These are phyloP conservation scores for Aaosphaeria arxii DNA, from an alignment of 2,329 filamentous ascomycete genomes.

Conservation along the genomic window DNA sequence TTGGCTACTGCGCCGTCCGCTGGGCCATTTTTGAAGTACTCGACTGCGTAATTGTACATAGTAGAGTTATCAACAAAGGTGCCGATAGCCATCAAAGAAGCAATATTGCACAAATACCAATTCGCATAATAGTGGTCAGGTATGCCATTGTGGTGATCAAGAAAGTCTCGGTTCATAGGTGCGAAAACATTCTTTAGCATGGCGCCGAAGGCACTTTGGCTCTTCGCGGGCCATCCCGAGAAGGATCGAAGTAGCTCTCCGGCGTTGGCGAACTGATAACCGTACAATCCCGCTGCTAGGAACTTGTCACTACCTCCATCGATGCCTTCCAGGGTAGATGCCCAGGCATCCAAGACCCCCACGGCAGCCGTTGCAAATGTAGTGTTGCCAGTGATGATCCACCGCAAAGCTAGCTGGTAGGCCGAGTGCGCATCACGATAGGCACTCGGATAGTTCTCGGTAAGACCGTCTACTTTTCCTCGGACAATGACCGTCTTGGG, in stretches of 20 bases:
- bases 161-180: constrained; percentile 39
- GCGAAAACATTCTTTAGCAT: constrained; percentile 41
- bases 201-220: constrained; percentile 6
- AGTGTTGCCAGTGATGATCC: neutral
- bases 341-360: neutral
- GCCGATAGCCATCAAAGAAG: constrained; percentile 41
- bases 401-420: neutral
- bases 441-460: neutral
- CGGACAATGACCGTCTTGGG: neutral
- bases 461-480: neutral
- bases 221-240: constrained; percentile 21
- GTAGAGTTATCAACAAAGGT: constrained; percentile 44
- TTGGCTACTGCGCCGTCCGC: constrained; percentile 17
- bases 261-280: constrained; percentile 48
- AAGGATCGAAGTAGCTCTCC: constrained; percentile 43
- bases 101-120: constrained; percentile 48
- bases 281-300: constrained; percentile 41
- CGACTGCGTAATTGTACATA: constrained; percentile 38
- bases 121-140: constrained; percentile 42
- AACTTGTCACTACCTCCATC: neutral
- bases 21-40: constrained; percentile 41
- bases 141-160: constrained; percentile 35
- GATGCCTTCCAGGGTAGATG: neutral
- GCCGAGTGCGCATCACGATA: neutral
- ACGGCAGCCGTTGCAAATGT: neutral